These are phyloP conservation scores for Pulveroboletus sp. DNA, from an alignment of 768 basidiomycete species.

Conservation along the genomic window DNA sequence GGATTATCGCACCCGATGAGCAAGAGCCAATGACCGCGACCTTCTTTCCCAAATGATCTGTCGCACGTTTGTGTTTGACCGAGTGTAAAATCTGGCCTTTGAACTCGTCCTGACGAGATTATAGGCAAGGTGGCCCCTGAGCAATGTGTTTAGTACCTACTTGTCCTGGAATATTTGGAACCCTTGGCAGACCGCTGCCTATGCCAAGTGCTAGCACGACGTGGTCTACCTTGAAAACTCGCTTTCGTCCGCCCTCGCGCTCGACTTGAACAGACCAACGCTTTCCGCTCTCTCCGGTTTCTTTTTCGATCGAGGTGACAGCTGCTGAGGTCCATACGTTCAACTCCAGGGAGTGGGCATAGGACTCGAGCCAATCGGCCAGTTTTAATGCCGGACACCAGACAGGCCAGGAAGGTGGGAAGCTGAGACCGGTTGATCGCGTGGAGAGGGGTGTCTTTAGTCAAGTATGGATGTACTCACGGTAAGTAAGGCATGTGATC, in stretches of 20 bases:
- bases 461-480: conserved; percentile 30
- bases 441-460: neutral
- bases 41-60: conserved; percentile 61
- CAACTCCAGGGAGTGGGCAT: conserved; percentile 55
- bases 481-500: conserved; percentile 53
- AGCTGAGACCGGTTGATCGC: conserved; percentile 30
- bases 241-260: conserved; percentile 32
- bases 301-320: conserved; percentile 26
- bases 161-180: conserved; percentile 42
- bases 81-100: conserved; percentile 63
- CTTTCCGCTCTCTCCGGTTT: conserved; percentile 27
- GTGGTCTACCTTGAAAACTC: conserved; percentile 42
- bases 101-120: conserved; percentile 44
- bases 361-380: conserved; percentile 65
- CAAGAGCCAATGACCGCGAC: conserved; percentile 66
- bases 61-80: conserved; percentile 46
- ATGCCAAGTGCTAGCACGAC: conserved; percentile 49
- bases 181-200: conserved; percentile 39
- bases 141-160: conserved; percentile 21
- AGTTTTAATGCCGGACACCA: conserved; percentile 52
- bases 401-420: conserved; percentile 57
- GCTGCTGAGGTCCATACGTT: conserved; percentile 57
- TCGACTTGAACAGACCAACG: conserved; percentile 43
- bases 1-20: conserved; percentile 46
- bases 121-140: neutral